These are phyloP conservation scores for Irpex sp. DNA, from an alignment of 1,284 basidiomycete species.

Conservation along the genomic window DNA sequence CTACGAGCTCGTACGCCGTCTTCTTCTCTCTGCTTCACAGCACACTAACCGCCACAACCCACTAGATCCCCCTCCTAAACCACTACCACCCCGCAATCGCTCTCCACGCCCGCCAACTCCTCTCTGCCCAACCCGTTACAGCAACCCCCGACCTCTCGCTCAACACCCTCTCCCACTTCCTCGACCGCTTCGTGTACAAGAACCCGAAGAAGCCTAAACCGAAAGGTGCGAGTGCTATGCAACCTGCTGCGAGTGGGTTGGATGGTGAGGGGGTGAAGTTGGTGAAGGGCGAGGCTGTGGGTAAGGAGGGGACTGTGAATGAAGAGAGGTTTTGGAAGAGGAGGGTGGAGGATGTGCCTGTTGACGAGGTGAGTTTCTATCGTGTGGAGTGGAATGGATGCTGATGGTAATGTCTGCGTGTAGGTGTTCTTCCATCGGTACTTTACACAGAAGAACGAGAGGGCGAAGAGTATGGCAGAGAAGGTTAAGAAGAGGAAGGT, in stretches of 20 bases:
- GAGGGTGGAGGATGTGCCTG: conserved; percentile 73
- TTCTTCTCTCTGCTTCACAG: not conserved
- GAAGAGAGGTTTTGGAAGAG: conserved; percentile 76
- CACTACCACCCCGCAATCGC: conserved; percentile 94
- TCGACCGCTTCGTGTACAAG: conserved; percentile 79
- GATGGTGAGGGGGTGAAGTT: conserved; percentile 70
- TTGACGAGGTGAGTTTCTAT: conserved; percentile 65
- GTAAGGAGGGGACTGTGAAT: conserved; percentile 57
- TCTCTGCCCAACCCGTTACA: conserved; percentile 66
- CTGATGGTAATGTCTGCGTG: not conserved
- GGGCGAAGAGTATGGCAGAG: conserved; percentile 41
- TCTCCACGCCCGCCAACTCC: conserved; percentile 81
- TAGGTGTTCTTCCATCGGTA: conserved; percentile 54
- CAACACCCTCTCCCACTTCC: conserved; percentile 77
- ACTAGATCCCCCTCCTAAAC: conserved; percentile 69
- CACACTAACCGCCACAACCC: not conserved
- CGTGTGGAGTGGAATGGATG: not conserved
- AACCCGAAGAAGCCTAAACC: conserved; percentile 85
- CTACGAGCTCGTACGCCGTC: conserved; percentile 76
- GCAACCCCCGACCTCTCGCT: conserved; percentile 86
- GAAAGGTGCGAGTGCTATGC: conserved; percentile 89
- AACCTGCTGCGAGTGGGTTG: conserved; percentile 66
- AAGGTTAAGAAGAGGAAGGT: conserved; percentile 42
- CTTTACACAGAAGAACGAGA: conserved; percentile 58
- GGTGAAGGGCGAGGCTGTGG: conserved; percentile 58